Conservation (phyloP, 1,139 yeast species). For the Yamadazyma atlantica region DNA sequence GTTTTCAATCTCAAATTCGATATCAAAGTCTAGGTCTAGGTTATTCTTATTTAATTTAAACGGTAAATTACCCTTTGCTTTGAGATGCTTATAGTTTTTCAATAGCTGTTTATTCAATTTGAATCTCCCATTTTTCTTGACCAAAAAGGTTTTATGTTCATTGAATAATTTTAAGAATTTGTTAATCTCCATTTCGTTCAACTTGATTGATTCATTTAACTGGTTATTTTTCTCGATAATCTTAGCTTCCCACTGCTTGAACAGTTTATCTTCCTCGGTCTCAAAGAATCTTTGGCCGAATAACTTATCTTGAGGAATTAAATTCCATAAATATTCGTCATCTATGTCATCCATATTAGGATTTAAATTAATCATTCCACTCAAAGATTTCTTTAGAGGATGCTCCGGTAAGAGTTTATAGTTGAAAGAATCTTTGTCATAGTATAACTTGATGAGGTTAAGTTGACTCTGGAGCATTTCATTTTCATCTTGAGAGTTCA, state of each 20-base stretch:
- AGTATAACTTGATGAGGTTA: constrained; percentile 28
- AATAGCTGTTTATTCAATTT: constrained; percentile 31
- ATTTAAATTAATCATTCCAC: constrained; percentile 42
- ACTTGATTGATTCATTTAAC: constrained; percentile 12
- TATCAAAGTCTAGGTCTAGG: constrained; percentile 11
- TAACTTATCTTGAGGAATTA: constrained; percentile 35
- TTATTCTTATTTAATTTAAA: constrained; percentile 8
- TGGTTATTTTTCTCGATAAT: constrained; percentile 14
- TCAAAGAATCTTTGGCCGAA: constrained; percentile 42
- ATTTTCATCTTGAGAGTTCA: constrained; percentile 26
- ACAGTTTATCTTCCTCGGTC: constrained; percentile 21
- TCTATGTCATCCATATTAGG: constrained; percentile 36
- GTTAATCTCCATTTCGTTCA: constrained; percentile 14
- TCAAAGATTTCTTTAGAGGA: constrained; percentile 38
- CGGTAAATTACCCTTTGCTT: constrained; percentile 15
- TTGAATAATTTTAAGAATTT: constrained; percentile 14
- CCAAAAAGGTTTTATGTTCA: constrained; percentile 17
- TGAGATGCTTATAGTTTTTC: constrained; percentile 25
- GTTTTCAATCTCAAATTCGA: constrained; percentile 14
- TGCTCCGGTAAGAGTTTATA: constrained; percentile 34
- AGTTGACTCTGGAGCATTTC: constrained; percentile 25
- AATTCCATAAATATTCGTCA: constrained; percentile 43
- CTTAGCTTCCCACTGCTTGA: constrained; percentile 38
- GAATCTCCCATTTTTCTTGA: constrained; percentile 25
- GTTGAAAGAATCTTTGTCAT: constrained; percentile 27